Conservation (phyloP, 768 basidiomycete genomes). For the Lepiota venenata region DNA sequence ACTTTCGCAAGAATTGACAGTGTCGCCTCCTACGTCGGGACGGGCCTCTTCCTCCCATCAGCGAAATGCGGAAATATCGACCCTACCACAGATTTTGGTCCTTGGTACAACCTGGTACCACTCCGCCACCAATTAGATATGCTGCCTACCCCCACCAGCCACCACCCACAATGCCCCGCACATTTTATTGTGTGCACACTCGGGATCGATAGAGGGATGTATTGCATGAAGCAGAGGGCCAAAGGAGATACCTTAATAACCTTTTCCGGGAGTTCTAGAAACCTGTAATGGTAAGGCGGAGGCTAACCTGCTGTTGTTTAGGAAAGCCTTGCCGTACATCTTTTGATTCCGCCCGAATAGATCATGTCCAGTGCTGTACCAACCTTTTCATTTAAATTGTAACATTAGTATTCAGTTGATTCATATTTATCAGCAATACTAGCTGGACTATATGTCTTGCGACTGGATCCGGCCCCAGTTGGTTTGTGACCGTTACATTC, state of each 20-base stretch:
- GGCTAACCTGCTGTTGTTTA: too few relatives aligned
- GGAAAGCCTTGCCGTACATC: too few relatives aligned
- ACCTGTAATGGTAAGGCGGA: too few relatives aligned
- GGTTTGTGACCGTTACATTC: too few relatives aligned
- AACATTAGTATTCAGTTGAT: too few relatives aligned
- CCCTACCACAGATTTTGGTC: slow-evolving; percentile 3
- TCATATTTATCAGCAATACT: too few relatives aligned
- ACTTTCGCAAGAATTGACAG: neutral
- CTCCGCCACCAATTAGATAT: neutral
- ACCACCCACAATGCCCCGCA: neutral
- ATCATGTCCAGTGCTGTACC: too few relatives aligned
- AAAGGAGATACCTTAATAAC: neutral
- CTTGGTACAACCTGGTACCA: too few relatives aligned
- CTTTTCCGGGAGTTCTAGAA: neutral
- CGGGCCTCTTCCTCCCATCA: neutral
- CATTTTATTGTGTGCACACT: neutral
- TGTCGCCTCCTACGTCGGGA: neutral
- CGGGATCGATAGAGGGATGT: neutral
- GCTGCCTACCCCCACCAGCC: neutral
- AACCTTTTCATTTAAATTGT: too few relatives aligned
- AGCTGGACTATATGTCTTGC: too few relatives aligned
- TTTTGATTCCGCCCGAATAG: too few relatives aligned
- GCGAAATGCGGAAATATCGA: neutral
- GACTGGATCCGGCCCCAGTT: too few relatives aligned
- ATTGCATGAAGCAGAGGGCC: neutral